Base-by-base conservation (phyloP, 2,329 filamentous ascomycete species). In the Colletotrichum truncatum region DNA sequence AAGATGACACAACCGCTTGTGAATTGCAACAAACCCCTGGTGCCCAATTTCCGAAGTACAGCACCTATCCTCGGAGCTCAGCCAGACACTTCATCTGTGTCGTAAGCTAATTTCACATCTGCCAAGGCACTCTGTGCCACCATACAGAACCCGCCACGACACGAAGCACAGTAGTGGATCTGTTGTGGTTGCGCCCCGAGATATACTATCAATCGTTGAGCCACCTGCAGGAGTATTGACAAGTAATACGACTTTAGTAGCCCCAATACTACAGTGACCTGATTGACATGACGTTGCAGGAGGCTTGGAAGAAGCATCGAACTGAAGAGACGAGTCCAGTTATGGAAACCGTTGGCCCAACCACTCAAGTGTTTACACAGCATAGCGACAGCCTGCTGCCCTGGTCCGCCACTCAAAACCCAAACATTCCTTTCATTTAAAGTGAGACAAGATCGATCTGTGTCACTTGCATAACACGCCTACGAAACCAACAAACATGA, bases 381-480 rank as follows among this genome's bases (percentile, higher is more conserved):
- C 12, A 45, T 12, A n/a, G 12, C 21, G 30, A 26, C 4, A 6
- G 39, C n/a, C 18, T 10, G 9, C 9, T 30, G 16, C 25, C 38
- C 36, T 12, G 6, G 12, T 9, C 12, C 23, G 36, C 21, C 34
- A 30, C 39, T 10, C 39, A 18, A 39, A 7, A 25, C 23, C 18
- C 39, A 23, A 28, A 30, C 23, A 48, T 48, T 57, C 41, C 54
- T 32, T 26, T 16, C 26, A 16, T 14, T 41, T 11, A 4, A 3
- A 39, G 55, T 43, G 25, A 62, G 49, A 55, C 62, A 45, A 34
- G 12, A 43, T 30, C 41, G 43, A 62, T 43, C 23, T 12, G 12
- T 12, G 12, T 18, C 25, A 41, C 26, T 12, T 21, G 46, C 28
- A 21, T 21, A 26, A 26, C 30, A 45, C 23, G 10, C 30, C 32